These are phyloP conservation scores for Prunella vulgaris DNA, from an alignment of 257 asterid genomes.

Conservation along the genomic window DNA sequence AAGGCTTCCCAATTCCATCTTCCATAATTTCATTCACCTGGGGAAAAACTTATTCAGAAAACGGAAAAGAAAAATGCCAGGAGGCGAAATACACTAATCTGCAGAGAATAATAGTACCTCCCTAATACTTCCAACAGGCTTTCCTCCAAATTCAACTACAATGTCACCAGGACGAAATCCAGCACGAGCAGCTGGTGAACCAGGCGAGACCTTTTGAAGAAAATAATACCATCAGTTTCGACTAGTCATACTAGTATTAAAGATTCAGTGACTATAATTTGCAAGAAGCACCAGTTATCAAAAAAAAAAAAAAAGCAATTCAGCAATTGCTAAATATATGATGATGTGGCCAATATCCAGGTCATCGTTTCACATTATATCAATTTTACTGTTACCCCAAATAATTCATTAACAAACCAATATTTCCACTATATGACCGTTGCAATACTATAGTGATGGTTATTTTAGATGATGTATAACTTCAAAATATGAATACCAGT, in stretches of 20 bases:
- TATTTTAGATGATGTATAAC: not conserved
- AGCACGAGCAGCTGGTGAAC: conserved; percentile 87
- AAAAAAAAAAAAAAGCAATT: too few relatives aligned
- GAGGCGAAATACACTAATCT: not conserved
- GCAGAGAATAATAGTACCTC: conserved; percentile 50
- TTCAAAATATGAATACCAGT: not conserved
- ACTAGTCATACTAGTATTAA: not conserved
- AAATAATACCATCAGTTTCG: not conserved
- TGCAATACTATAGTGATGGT: too few relatives aligned
- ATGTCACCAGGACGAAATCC: conserved; percentile 86
- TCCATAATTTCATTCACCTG: conserved; percentile 71
- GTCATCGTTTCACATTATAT: too few relatives aligned
- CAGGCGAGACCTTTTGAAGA: conserved; percentile 64
- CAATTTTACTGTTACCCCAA: too few relatives aligned
- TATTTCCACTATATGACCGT: too few relatives aligned
- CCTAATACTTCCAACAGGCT: conserved; percentile 53
- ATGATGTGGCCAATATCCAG: too few relatives aligned
- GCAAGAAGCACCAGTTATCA: too few relatives aligned
- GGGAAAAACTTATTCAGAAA: not conserved
- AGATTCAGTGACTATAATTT: too few relatives aligned
- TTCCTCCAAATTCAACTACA: conserved; percentile 75
- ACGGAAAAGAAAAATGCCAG: not conserved
- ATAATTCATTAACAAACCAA: too few relatives aligned
- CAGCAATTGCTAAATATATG: too few relatives aligned
- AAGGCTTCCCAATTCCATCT: conserved; percentile 63